A percentile compares a stretch with the other conserved stretches of the same genome.
These are phyloP conservation scores for Erucastrum elatum DNA, from an alignment of 345 rosid genomes.

Conservation along the genomic window DNA sequence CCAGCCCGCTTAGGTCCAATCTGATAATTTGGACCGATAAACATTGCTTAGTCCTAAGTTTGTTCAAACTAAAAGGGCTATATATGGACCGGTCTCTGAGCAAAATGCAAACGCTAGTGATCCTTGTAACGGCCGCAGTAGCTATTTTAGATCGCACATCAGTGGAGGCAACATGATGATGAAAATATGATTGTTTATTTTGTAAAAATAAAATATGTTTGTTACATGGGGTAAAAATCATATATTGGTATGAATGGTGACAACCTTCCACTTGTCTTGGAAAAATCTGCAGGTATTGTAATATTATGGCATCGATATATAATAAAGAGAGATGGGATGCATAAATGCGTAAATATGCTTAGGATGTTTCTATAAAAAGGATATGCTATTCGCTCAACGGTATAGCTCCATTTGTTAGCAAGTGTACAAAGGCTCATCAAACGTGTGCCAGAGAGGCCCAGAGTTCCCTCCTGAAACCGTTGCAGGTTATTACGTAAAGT, in stretches of 20 bases:
- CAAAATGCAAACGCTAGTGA: conserved; percentile 24
- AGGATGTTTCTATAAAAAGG: conserved; percentile 28
- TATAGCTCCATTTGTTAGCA: conserved; percentile 57
- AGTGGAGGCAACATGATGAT: conserved; percentile 45
- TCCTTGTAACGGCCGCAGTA: conserved; percentile 36
- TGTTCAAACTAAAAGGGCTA: background rate
- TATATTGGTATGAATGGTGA: conserved; percentile 41
- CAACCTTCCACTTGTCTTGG: conserved; percentile 58
- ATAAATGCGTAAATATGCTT: background rate
- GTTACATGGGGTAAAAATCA: conserved; percentile 47
- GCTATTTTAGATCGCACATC: conserved; percentile 40
- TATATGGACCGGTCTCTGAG: conserved; percentile 8
- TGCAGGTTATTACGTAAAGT: conserved; percentile 59
- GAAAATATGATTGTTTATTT: conserved; percentile 46
- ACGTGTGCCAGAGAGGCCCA: conserved; percentile 59
- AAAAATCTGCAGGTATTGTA: conserved; percentile 52
- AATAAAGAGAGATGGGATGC: background rate
- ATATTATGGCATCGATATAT: background rate
- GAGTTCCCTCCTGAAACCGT: conserved; percentile 65
- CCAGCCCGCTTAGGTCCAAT: background rate
- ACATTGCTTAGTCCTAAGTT: background rate
- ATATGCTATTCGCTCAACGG: conserved; percentile 56
- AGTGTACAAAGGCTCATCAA: conserved; percentile 74
- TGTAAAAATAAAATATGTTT: conserved; percentile 44
- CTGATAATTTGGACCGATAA: background rate